Evolutionary conservation across 257 asterid species (phyloP), one percentile per base, ranked within the genome.

Genomic region (Solanum pimpinellifolium): DNA sequence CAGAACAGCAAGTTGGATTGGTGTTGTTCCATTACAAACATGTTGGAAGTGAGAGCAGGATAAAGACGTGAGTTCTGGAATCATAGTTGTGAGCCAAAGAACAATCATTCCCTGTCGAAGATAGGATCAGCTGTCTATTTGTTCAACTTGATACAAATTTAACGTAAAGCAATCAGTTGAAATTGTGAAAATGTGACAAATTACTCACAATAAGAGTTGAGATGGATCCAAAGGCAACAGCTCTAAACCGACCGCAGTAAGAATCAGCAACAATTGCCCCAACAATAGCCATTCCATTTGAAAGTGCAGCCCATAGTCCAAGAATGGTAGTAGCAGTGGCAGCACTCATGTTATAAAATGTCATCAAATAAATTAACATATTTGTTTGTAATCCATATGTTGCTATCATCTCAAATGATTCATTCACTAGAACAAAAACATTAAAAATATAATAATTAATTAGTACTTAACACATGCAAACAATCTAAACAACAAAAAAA

Each of bases 221-320:
- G 11, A 86, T 13, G 85, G 89, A 86, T 75, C 90, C 88, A 78
- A 88, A 15, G 21, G 31, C 52, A 27, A 85, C 75, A 87, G 60
- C 78, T 47, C 65, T 15, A 65, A 82, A 86, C 33, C 87, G 87
- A 46, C 90, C 88, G 27, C 65, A 86, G 60, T 70, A 88, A 82
- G 90, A 86, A 72, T 86, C 87, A 11, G 90, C 42, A 70, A 86
- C 4, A 27, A 81, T 31, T 27, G 87, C 87, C 4, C 88, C 90
- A 15, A 86, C n/a, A 39, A 88, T 80, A 15, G 88, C 77, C 87
- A 86, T n/a, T 74, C 87, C 78, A 56, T 72, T 59, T 35, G 88
- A 88, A 42, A 37, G 52, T 74, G 49, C 52, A 21, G 4, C n/a
- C 81, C 81, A 74, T 74, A 74, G 13, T 74, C 81, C 81, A 74